phyloP scores from a whole-genome alignment of 148 eudicot genomes.

The Camellia sinensis region DNA sequence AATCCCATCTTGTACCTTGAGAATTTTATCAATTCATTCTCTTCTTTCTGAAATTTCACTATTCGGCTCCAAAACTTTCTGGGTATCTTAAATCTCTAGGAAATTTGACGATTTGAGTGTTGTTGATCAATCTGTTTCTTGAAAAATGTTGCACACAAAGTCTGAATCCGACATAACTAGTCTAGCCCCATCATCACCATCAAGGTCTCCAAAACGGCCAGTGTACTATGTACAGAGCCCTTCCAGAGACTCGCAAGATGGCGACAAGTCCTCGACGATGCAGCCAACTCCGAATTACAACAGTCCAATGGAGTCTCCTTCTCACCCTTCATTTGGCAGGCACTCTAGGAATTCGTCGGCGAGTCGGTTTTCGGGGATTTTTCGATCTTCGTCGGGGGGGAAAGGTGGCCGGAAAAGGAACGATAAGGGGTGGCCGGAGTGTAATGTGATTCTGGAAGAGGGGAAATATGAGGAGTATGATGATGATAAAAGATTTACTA shows the following conservation, averaged over 20 bases:
- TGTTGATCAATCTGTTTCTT: neutral
- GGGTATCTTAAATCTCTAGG: no score
- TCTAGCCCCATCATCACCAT: conserved; percentile 86
- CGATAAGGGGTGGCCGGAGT: conserved; percentile 98
- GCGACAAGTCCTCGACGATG: conserved; percentile 70
- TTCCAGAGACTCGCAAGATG: conserved; percentile 91
- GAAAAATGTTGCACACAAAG: conserved; percentile 66
- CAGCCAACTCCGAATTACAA: conserved; percentile 42
- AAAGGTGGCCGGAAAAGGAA: conserved; percentile 65
- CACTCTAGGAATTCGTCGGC: conserved; percentile 94
- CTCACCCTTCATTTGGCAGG: conserved; percentile 75
- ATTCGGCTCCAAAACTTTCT: no score
- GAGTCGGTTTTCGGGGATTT: conserved; percentile 86
- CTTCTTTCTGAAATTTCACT: no score
- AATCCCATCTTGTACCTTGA: no score
- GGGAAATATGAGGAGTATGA: conserved; percentile 66
- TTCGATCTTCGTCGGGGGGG: conserved; percentile 79
- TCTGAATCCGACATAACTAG: conserved; percentile 93
- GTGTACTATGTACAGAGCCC: conserved; percentile 89
- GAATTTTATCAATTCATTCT: no score
- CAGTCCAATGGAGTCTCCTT: conserved; percentile 88
- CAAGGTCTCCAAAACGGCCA: conserved; percentile 81
- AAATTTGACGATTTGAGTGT: neutral
- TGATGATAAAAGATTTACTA: conserved; percentile 39
- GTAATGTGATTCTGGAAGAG: conserved; percentile 89